Base-by-base conservation (phyloP, 2,329 filamentous ascomycete genomes). In the Monilinia polystroma region DNA sequence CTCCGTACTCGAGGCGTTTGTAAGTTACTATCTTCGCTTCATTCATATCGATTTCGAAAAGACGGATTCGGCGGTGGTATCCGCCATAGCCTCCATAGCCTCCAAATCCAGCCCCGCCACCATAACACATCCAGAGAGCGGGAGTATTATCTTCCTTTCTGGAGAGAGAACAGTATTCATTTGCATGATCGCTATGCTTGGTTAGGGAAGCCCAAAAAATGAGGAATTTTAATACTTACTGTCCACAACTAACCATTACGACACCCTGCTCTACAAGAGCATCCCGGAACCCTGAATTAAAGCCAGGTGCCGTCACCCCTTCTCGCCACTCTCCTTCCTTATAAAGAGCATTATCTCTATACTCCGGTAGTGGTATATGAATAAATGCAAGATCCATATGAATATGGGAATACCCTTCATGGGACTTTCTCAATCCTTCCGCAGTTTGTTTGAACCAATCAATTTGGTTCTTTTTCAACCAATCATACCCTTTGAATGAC, bases 331-430 rank as follows among this genome's bases (percentile, higher is more conserved):
- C 82, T 12, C 95, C 95, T 23, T 90, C 85, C 57, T 82, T 80
- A 2, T 80, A 81, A 45, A 90, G 85, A 2, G 85, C 81, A 1
- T 79, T 76, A 60, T 88, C 84, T 51, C 85, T 83, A 75, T 97
- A 97, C 77, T 99, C 95, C 0, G 95, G 93, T 3, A 99, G 81
- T 0, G 95, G 95, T 66, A 99, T 99, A 77, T 99, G 95, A 70
- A 99, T 96, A 76, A 99, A 99, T 0, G 95, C 92, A 77, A 98
- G 86, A 76, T 99, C 91, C 85, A 99, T 91, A 77, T 98, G 95
- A 63, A 93, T 90, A 75, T 95, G 91, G 0, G 90, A 92, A 78
- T 97, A 99, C 73, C 92, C 88, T 69, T 85, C 85, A 76, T 97
- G 93, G 68, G 87, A 86, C 74, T 88, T 87, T 79, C 92, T 92